Conservation (phyloP, 805 yeast species). For the Kurtzmaniella cleridarum region DNA sequence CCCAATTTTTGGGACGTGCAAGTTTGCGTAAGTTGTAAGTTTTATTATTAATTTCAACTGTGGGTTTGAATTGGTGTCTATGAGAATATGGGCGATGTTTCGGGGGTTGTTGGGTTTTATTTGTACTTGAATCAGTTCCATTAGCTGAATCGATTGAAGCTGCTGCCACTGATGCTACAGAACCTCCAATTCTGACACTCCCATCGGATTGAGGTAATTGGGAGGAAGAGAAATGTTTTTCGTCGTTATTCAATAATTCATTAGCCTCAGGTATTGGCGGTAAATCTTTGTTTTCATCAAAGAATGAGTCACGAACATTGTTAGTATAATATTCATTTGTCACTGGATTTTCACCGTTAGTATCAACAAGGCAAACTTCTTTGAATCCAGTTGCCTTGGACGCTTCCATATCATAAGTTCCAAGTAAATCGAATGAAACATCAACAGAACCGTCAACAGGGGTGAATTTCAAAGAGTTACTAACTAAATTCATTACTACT, state of each 20-base stretch:
- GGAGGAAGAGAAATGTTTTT: no score
- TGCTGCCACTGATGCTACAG: neutral
- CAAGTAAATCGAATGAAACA: constrained; percentile 57
- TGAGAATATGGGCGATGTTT: constrained; percentile 5
- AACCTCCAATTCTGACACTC: neutral
- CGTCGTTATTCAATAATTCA: no score
- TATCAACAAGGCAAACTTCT: constrained; percentile 36
- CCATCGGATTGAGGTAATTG: no score
- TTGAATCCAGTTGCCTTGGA: constrained; percentile 39
- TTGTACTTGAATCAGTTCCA: neutral
- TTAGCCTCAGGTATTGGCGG: neutral
- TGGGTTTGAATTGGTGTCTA: constrained; percentile 22
- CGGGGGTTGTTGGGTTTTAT: no score
- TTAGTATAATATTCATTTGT: neutral
- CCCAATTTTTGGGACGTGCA: constrained; percentile 46
- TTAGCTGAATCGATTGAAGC: neutral
- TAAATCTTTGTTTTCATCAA: neutral
- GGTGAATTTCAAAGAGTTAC: constrained; percentile 88
- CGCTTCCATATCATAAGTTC: constrained; percentile 58
- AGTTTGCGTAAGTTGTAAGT: constrained; percentile 28
- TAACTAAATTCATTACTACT: constrained; percentile 86
- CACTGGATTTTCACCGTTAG: neutral
- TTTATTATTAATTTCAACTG: constrained; percentile 25
- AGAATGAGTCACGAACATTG: neutral
- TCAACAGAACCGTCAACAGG: constrained; percentile 81